These are phyloP conservation scores for Medicago ruthenica DNA, from an alignment of 306 rosid genomes.

Conservation along the genomic window DNA sequence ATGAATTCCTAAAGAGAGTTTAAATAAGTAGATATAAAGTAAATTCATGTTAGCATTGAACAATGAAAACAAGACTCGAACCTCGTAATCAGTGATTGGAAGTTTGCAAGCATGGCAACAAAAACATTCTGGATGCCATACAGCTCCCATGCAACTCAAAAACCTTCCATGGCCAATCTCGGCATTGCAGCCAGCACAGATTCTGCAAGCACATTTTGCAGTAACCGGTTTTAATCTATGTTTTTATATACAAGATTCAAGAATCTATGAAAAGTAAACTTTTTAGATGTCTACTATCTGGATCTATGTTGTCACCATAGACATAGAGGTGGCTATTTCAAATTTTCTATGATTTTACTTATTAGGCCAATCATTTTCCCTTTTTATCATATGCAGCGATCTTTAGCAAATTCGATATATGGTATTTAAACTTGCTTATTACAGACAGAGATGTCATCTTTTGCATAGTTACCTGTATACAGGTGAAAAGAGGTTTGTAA, in stretches of 20 bases:
- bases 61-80: slow-evolving; percentile 39
- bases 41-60: background rate
- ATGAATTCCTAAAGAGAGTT: slow-evolving; percentile 35
- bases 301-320: background rate
- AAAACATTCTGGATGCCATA: slow-evolving; percentile 97
- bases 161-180: slow-evolving; percentile 80
- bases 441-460: slow-evolving; percentile 32
- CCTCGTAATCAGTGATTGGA: slow-evolving; percentile 94
- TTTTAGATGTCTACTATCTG: slow-evolving; percentile 7
- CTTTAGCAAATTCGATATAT: slow-evolving; percentile 6
- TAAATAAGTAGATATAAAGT: slow-evolving; percentile 17
- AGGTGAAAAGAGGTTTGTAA: slow-evolving; percentile 56
- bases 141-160: slow-evolving; percentile 77
- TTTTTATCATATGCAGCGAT: slow-evolving; percentile 10
- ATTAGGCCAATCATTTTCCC: background rate
- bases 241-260: slow-evolving; percentile 11
- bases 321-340: slow-evolving; percentile 23
- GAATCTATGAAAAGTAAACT: slow-evolving; percentile 28
- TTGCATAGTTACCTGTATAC: slow-evolving; percentile 70
- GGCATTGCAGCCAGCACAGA: slow-evolving; percentile 88
- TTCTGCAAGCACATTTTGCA: slow-evolving; percentile 56
- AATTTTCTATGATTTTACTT: background rate
- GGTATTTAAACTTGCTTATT: slow-evolving; percentile 17
- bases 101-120: slow-evolving; percentile 76
- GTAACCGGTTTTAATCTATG: slow-evolving; percentile 33